These are phyloP conservation scores for Stephanodiscus triporus DNA, from an alignment of 108 stramenopile genomes.

Conservation along the genomic window DNA sequence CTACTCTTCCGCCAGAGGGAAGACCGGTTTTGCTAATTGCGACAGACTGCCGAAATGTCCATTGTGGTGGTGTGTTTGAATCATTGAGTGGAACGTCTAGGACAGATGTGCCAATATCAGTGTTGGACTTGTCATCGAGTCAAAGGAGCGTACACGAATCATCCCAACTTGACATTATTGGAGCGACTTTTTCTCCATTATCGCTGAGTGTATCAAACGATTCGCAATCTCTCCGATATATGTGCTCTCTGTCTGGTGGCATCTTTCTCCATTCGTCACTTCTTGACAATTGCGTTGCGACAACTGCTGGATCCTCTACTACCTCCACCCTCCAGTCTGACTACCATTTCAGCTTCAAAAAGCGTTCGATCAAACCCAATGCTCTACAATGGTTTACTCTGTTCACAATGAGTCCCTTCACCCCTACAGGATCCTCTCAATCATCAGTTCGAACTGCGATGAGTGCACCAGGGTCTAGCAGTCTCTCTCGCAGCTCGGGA, in stretches of 20 bases:
- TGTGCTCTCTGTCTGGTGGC: slow-evolving; percentile 67
- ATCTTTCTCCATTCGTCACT: slow-evolving; percentile 61
- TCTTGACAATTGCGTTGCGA: slow-evolving; percentile 49
- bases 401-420: slow-evolving; percentile 70
- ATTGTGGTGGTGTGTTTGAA: slow-evolving; percentile 68
- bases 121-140: slow-evolving; percentile 65
- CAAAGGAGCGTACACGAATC: not conserved
- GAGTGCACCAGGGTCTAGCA: slow-evolving; percentile 8
- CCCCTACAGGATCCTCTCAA: slow-evolving; percentile 42
- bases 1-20: slow-evolving; percentile 67
- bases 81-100: slow-evolving; percentile 57
- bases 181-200: slow-evolving; percentile 28
- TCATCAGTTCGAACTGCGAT: slow-evolving; percentile 10
- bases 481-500: not conserved
- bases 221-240: slow-evolving; percentile 53
- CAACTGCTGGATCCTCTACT: slow-evolving; percentile 51
- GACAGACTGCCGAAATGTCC: slow-evolving; percentile 72
- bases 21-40: slow-evolving; percentile 71
- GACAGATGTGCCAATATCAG: slow-evolving; percentile 66
- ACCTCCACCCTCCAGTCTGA: slow-evolving; percentile 36
- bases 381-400: slow-evolving; percentile 77
- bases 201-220: slow-evolving; percentile 73
- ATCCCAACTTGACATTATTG: slow-evolving; percentile 4
- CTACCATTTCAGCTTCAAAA: slow-evolving; percentile 55
- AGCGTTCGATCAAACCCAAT: slow-evolving; percentile 68